Conservation (phyloP, 2,329 filamentous ascomycete species). For the Penicillium hordei region DNA sequence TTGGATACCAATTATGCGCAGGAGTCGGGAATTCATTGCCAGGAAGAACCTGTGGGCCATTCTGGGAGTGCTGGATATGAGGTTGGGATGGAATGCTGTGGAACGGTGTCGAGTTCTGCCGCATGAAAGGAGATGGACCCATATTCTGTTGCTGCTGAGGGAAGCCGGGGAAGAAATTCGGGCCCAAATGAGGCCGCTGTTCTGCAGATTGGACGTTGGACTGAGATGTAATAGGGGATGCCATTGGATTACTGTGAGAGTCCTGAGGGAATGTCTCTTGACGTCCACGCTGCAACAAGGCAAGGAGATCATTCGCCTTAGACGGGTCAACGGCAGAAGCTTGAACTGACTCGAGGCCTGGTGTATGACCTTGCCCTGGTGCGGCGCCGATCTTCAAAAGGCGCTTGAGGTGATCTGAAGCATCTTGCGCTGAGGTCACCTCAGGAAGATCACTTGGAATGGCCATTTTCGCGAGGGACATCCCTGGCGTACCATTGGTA, state of each 20-base stretch:
- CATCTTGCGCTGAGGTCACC: constrained; percentile 43
- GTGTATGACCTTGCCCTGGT: constrained; percentile 13
- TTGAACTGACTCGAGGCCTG: constrained; percentile 17
- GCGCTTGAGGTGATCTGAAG: constrained; percentile 54
- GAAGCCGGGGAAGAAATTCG: constrained; percentile 45
- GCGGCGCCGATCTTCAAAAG: constrained; percentile 42
- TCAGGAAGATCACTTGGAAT: constrained; percentile 44
- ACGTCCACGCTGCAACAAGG: constrained; percentile 52
- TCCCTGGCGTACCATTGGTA: constrained; percentile 21
- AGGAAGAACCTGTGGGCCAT: constrained; percentile 10
- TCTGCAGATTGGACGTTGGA: constrained; percentile 56
- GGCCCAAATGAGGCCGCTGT: constrained; percentile 52
- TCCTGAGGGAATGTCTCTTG: constrained; percentile 29
- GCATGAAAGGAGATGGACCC: constrained; percentile 33
- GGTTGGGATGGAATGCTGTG: constrained; percentile 13
- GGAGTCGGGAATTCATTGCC: constrained; percentile 11
- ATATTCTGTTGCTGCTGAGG: constrained; percentile 35
- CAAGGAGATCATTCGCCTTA: constrained; percentile 55
- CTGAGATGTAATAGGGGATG: constrained; percentile 55
- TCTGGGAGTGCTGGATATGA: constrained; percentile 12
- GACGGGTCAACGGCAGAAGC: constrained; percentile 34
- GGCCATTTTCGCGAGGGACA: constrained; percentile 23
- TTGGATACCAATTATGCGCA: constrained; percentile 22
- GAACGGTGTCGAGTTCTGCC: constrained; percentile 20
- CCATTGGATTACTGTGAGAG: constrained; percentile 49